Percentiles rank a stretch among this genome's conserved stretches.
These are phyloP conservation scores for Colletotrichum truncatum DNA, from an alignment of 2,329 filamentous ascomycete species.

Conservation along the genomic window DNA sequence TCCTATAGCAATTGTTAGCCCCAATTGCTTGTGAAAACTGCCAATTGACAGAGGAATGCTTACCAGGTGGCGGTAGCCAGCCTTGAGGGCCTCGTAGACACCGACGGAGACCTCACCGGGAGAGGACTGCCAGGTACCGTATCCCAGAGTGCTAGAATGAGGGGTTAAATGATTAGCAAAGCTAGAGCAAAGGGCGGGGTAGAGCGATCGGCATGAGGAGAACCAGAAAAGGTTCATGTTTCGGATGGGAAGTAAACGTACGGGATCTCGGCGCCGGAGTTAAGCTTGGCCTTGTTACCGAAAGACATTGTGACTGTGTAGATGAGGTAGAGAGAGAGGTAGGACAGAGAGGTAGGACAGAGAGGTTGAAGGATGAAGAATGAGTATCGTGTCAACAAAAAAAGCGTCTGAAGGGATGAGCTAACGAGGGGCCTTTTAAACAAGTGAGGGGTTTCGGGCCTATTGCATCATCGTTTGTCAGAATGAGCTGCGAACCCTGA, in stretches of 20 bases:
- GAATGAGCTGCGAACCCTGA: constrained; percentile 28
- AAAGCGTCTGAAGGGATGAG: fast-evolving
- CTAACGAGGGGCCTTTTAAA: constrained; percentile 2
- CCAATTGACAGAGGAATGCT: neutral
- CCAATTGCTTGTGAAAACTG: no score
- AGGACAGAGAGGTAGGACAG: neutral
- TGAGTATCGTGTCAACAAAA: neutral
- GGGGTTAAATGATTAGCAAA: constrained; percentile 46
- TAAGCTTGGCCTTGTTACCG: constrained; percentile 65
- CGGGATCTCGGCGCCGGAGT: constrained; percentile 73
- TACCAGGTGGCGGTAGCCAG: constrained; percentile 70
- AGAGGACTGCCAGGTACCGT: constrained; percentile 74
- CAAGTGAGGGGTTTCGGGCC: constrained; percentile 23
- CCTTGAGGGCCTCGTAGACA: constrained; percentile 70
- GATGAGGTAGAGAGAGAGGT: neutral
- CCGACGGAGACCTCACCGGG: constrained; percentile 72
- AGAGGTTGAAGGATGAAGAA: neutral
- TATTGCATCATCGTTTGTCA: constrained; percentile 31
- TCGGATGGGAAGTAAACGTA: constrained; percentile 2
- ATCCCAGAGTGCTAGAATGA: constrained; percentile 24
- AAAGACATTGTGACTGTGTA: constrained; percentile 58
- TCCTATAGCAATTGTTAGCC: constrained; percentile 34
- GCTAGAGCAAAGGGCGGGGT: constrained; percentile 34
- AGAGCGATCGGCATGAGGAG: constrained; percentile 5
- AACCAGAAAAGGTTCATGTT: neutral